Evolutionary conservation across 164 flowering plant species (phyloP), one percentile per base, ranked within the genome.

Genomic region (Vitis amurensis): DNA sequence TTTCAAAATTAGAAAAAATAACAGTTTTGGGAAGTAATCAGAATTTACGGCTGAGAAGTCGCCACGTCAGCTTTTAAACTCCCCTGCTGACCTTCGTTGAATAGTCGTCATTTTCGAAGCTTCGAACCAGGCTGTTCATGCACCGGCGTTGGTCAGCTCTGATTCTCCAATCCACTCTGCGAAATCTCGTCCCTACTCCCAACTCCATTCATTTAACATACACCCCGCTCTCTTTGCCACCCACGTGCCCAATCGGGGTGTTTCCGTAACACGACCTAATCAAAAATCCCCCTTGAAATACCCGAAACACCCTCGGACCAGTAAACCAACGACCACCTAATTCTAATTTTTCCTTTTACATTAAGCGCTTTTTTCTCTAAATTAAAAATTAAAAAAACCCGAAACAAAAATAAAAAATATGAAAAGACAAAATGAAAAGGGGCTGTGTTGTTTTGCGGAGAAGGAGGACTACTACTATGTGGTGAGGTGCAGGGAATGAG

Each of bases 401-500:
- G 51, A 61, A 52, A 59, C 2, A 17, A 74, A 74, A 73, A 59
- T 60, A 64, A 11, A 55, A 16, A 57, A 23, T 57, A 17, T 60
- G 48, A 74, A 69, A 69, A 66, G 77, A 69, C 77, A 69, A 74
- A 69, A 69, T 17, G 12, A 69, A 69, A 74, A 65, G 66, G 23
- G 29, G 8, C 49, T 50, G 55, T 50, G 58, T 27, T 9, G 29
- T 52, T 3, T 60, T 12, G 57, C 50, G 44, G 15, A 60, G 44
- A 37, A 37, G 44, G 44, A 37, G 44, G 44, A 37, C 6, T 37
- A 37, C 44, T 37, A 6, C 6, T 3, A 37, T 37, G 44, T 37
- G 44, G 55, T 11, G 55, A 52, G 55, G 14, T 52, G 15, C 12
- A 11, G 55, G 9, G 29, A 57, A 9, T 15, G 23, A 57, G 23